Evolutionary conservation across 139 green algal genomes (phyloP).

Genomic region (Coelastrella sp.): DNA sequence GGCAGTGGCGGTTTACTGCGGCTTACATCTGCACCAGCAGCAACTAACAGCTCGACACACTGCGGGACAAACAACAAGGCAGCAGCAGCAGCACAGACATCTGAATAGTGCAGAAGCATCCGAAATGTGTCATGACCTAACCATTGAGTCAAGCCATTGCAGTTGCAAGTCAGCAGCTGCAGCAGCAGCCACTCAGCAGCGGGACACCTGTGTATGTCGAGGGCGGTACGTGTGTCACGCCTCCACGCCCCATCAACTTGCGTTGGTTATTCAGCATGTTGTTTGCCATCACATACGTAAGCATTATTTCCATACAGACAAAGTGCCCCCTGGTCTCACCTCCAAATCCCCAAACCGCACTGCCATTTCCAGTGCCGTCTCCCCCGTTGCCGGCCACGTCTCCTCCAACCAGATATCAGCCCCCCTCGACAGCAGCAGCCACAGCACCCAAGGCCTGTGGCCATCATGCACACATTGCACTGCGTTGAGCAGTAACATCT

Average conservation of each 20-base stretch:
- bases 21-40: not conserved
- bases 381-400: not conserved
- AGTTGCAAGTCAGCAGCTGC: no score
- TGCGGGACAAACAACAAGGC: not conserved
- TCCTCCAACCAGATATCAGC: not conserved
- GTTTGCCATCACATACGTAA: not conserved
- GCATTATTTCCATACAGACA: not conserved
- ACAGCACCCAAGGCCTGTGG: not conserved
- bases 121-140: no score
- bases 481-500: constrained; percentile 37
- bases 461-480: not conserved
- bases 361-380: constrained; percentile 13
- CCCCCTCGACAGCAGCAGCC: not conserved
- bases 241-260: no score
- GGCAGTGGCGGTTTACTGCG: not conserved
- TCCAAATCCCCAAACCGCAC: not conserved
- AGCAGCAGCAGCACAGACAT: not conserved
- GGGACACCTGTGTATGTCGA: no score
- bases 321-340: not conserved
- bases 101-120: not conserved
- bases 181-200: no score
- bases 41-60: constrained; percentile 19
- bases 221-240: no score
- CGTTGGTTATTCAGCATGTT: no score
- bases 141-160: no score